Evolutionary conservation across 352 stramenopile genomes (phyloP), one percentile per base, ranked within the genome.

Genomic region (Phytophthora hibernalis): DNA sequence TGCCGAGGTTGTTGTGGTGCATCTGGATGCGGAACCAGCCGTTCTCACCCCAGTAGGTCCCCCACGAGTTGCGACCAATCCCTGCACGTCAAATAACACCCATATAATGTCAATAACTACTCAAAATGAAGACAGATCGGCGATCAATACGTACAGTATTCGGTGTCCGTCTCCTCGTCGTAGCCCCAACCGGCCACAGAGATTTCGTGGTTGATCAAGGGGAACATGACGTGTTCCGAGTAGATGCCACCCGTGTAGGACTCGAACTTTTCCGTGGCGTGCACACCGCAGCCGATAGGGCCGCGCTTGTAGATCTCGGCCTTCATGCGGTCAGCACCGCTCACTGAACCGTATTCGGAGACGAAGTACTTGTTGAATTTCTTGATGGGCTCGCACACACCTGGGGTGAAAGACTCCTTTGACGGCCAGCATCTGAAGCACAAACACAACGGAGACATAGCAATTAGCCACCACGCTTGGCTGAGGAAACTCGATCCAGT

Each of bases 11-110:
- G 78, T 97, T 89, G 75, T 93, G 83, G 68, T 96, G 85, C 81
- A 94, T 96, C 54, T 88, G 62, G 50, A 98, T 97, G 54, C 87
- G 82, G 80, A 97, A 97, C 88, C 91, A 98, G 43, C 93, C 92
- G 38, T 97, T 88, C 71, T 97, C 89, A 26, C 93, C 93, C 92
- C 92, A 98, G 74, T 97, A 95, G 42, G 83, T 96, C 7, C 92
- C 92, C 93, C 92, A 98, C 51, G 84, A 96, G 76, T 98, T 98
- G 48, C 92, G 83, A 24, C 86, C 92, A 40, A 98, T 96, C 91
- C 87, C 80, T 89, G 4, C 18, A 48, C 15, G 15, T 47, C 20
- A 5, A 54, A 28, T 18, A n/a, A 40, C 33, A 40, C 12, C 12
- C 0, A 61, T 1, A 66, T 28, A 21, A 30, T 24, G 21, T 58